Evolutionary conservation across 768 basidiomycete genomes (phyloP), one percentile per base, ranked within the genome.

Genomic region (Boletus bicolor): DNA sequence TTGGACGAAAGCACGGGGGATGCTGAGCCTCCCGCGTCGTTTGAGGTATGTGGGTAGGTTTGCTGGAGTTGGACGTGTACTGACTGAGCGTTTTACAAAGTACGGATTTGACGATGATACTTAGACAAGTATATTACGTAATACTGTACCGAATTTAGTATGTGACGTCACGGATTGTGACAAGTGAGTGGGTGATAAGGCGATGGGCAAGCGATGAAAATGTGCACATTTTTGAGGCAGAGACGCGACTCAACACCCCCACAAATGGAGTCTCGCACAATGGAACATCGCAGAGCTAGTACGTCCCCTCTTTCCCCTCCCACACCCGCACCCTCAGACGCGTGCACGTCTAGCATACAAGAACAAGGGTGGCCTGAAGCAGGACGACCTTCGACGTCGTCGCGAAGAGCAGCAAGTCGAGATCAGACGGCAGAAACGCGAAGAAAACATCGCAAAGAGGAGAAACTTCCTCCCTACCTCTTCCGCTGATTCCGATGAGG

Each of bases 341-440:
- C 77, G 74, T 70, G 56, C 66, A 61, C 67, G 56, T 59, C 38
- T 66, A 93, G 91, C 84, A 68, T 95, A 91, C 79, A 96, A 96
- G 81, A 88, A 84, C 74, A 94, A 93, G 74, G 89, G 89, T 59
- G 86, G 83, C 62, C 78, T 94, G 61, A 94, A 93, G 73, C 86
- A 85, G 65, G 93, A 96, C 57, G 93, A 98, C 72, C 89, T 98
- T 64, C 86, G 96, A 65, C 88, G 94, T 75, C 87, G 96, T 72
- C 86, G 97, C 56, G 97, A 98, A 73, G 95, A 99, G 72, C 93
- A 96, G 71, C 95, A 98, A 69, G 97, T 99, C 54, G 97, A 98
- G 81, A 98, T 99, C 80, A 83, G 97, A 70, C 84, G 93, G 69
- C 93, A 96, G 78, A 98, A 98, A 78, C 82, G 97, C 64, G 97